Conservation (phyloP, 2,329 filamentous ascomycete species). For the Ophiostoma himal-ulmi region DNA sequence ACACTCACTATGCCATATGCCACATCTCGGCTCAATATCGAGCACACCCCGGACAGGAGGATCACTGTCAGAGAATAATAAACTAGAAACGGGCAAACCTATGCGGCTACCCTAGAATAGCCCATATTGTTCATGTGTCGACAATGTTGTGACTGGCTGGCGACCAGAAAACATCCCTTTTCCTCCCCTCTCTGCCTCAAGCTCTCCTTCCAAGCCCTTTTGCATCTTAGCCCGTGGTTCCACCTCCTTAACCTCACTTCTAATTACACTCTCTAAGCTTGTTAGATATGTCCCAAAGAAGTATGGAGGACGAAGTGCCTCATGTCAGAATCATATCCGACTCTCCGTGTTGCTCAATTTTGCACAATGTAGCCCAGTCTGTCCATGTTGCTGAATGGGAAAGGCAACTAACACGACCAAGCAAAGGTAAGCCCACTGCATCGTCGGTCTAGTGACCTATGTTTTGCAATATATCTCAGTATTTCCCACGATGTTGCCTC, state of each 20-base stretch:
- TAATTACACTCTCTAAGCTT: background rate
- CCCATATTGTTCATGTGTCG: background rate
- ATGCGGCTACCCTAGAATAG: background rate
- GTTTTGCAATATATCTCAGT: background rate
- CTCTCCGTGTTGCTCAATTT: background rate
- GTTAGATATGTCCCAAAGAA: background rate
- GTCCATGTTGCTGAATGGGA: background rate
- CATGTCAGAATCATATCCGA: background rate
- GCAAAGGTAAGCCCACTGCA: background rate
- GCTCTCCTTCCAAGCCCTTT: background rate
- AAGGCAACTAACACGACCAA: background rate
- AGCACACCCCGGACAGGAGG: background rate
- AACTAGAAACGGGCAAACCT: background rate
- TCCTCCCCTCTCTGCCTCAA: background rate
- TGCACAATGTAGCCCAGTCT: background rate
- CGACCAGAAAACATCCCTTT: background rate
- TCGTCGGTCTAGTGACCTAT: background rate
- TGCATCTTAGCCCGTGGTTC: constrained; percentile 4
- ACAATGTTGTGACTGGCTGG: background rate
- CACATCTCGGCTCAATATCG: background rate
- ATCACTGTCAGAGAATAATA: background rate
- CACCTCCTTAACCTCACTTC: background rate
- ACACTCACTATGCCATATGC: constrained; percentile 3
- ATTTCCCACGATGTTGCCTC: constrained; percentile 9
- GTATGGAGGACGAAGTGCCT: background rate